These are phyloP conservation scores for Trichosanthes truncata DNA, from an alignment of 306 rosid species.

Conservation along the genomic window DNA sequence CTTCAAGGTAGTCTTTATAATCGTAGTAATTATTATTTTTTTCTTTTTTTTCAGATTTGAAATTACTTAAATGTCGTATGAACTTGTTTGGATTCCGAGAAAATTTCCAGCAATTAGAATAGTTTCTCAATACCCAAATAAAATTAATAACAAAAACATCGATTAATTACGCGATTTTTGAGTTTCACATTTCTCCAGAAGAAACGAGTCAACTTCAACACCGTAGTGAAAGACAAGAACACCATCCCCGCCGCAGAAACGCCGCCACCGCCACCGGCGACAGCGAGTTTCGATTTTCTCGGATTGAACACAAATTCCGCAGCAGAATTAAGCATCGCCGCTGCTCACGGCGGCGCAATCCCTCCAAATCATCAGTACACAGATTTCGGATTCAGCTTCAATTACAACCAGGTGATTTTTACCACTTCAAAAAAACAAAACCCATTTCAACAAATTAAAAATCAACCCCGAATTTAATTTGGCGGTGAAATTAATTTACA, in stretches of 20 bases:
- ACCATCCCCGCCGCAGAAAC: background rate
- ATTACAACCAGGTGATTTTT: background rate
- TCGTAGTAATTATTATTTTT: background rate
- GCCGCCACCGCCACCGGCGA: constrained; percentile 12
- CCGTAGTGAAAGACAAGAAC: constrained; percentile 15
- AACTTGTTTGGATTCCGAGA: constrained; percentile 3
- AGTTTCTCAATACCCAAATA: background rate
- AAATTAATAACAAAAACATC: background rate
- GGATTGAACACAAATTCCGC: constrained; percentile 20
- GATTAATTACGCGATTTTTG: background rate
- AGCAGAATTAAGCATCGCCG: background rate
- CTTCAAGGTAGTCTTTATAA: constrained; percentile 37
- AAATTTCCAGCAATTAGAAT: background rate
- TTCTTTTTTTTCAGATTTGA: background rate
- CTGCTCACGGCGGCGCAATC: background rate
- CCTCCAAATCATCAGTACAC: background rate
- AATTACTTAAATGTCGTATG: background rate
- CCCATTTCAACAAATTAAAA: background rate
- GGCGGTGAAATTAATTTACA: background rate
- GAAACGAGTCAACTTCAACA: constrained; percentile 26
- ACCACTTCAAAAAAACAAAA: background rate
- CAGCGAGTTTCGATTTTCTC: constrained; percentile 18
- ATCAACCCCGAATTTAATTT: background rate
- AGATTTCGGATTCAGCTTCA: background rate
- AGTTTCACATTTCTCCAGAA: constrained; percentile 23